phyloP scores from a whole-genome alignment of 2,329 filamentous ascomycete genomes.

The Penicillium sp. region DNA sequence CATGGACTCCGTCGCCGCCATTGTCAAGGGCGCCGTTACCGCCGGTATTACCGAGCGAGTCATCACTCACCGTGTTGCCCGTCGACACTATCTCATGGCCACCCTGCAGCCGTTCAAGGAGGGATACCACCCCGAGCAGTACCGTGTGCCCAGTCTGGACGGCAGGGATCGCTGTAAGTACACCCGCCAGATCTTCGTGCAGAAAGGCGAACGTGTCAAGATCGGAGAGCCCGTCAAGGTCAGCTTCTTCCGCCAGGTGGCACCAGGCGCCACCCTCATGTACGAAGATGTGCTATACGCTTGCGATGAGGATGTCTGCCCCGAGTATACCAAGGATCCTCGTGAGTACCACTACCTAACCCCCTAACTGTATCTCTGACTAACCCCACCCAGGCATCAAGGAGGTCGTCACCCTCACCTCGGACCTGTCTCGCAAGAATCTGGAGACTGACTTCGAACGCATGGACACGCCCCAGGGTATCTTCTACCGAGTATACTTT shows the following conservation, averaged over 20 bases:
- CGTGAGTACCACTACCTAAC: slow-evolving; percentile 66
- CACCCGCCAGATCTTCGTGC: slow-evolving; percentile 96
- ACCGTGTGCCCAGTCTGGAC: slow-evolving; percentile 93
- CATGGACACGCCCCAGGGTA: slow-evolving; percentile 98
- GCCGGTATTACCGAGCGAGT: slow-evolving; percentile 97
- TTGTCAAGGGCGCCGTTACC: slow-evolving; percentile 97
- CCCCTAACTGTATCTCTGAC: neutral
- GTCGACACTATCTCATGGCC: slow-evolving; percentile 98
- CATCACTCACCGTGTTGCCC: slow-evolving; percentile 93
- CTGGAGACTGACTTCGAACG: slow-evolving; percentile 99
- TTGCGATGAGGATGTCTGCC: slow-evolving; percentile 96
- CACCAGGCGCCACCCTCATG: slow-evolving; percentile 96
- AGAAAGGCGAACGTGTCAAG: slow-evolving; percentile 98
- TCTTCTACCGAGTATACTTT: slow-evolving; percentile 79
- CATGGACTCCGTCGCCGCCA: slow-evolving; percentile 98
- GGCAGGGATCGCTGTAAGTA: slow-evolving; percentile 99
- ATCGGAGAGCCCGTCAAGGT: slow-evolving; percentile 99
- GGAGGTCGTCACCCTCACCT: slow-evolving; percentile 96
- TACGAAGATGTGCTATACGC: slow-evolving; percentile 98
- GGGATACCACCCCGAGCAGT: slow-evolving; percentile 96
- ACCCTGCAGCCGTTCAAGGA: slow-evolving; percentile 99
- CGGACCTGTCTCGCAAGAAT: slow-evolving; percentile 95
- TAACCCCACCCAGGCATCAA: slow-evolving; percentile 75
- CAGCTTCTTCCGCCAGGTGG: slow-evolving; percentile 97
- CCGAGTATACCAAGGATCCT: slow-evolving; percentile 98